Conservation (phyloP, 2,329 filamentous ascomycete genomes). For the Alternaria conjuncta region DNA sequence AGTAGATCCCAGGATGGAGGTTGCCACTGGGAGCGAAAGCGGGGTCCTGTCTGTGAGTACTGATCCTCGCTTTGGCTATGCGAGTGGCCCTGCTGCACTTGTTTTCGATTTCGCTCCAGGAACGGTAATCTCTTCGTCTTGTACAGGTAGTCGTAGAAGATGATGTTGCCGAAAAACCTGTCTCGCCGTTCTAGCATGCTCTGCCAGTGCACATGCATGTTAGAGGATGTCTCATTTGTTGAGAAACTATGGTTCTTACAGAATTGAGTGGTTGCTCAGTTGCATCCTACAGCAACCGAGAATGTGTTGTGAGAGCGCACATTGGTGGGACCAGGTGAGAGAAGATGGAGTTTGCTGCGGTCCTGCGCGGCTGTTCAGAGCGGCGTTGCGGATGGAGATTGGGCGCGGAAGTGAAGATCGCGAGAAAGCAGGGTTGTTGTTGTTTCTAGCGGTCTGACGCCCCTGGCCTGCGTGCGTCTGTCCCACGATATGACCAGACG, state of each 20-base stretch:
- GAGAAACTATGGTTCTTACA: constrained; percentile 4
- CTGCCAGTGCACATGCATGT: constrained; percentile 4
- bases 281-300: constrained; percentile 15
- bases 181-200: constrained; percentile 34
- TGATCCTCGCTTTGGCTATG: not conserved
- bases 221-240: not conserved
- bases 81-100: constrained; percentile 20
- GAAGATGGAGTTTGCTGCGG: not conserved
- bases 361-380: not conserved
- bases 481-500: not conserved
- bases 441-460: not conserved
- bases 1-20: constrained; percentile 25
- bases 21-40: constrained; percentile 28
- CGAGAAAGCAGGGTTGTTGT: constrained; percentile 2
- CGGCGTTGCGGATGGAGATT: not conserved
- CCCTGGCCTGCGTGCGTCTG: not conserved
- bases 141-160: constrained; percentile 34
- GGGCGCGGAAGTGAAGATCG: not conserved
- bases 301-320: not conserved
- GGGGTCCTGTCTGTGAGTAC: not conserved
- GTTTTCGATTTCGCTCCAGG: constrained; percentile 33
- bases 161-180: constrained; percentile 29
- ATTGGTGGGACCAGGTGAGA: not conserved
- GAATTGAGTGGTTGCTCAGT: constrained; percentile 3
- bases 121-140: constrained; percentile 29